Base-by-base conservation (phyloP, 2,329 filamentous ascomycete species). In the Colletotrichum neosansevieriae region DNA sequence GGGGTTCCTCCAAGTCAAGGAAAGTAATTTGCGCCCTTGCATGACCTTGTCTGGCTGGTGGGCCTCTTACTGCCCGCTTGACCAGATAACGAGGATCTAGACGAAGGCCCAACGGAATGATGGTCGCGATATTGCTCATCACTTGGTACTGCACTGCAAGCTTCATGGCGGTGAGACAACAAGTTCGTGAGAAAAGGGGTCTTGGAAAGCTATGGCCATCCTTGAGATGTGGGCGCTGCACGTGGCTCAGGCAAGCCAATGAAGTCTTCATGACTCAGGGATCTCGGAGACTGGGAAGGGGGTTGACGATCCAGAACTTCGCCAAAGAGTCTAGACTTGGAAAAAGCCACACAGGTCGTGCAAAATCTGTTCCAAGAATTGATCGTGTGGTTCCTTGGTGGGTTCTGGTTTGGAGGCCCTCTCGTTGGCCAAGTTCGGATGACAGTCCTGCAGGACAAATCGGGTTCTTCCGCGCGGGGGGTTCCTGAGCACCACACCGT, bases 401-500 rank as follows among this genome's bases (percentile, higher is more conserved):
- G 36, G 11, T 13, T 38, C 36, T 38, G n/a, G n/a, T n/a, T n/a
- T n/a, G n/a, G n/a, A n/a, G 3, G 24, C 17, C 15, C 32, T 53
- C 54, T 69, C 49, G 34, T 69, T 69, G 66, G 66, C 24, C 29
- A 9, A 19, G 32, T 15, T 69, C 12, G 54, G 66, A 69, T 56
- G 61, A 60, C 61, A 56, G 34, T 50, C 19, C 3, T 40, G 40
- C 15, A 32, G 38, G 24, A 63, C 66, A 58, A 69, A 65, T 68
- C 61, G 65, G 65, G 61, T 65, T 19, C 19, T 68, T 68, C 54
- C 65, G 65, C 61, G 61, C 49, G 60, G 53, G 60, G 53, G 64
- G 49, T 34, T 40, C 3, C 15, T 19, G 10, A 2, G 57, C 45
- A 21, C 44, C 60, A 58, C 64, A 67, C 53, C 51, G 36, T 44